A percentile compares a stretch with the other conserved stretches of the same genome.
These are phyloP conservation scores for Tolypocladium tundrense DNA, from an alignment of 2,329 filamentous ascomycete genomes.

Conservation along the genomic window DNA sequence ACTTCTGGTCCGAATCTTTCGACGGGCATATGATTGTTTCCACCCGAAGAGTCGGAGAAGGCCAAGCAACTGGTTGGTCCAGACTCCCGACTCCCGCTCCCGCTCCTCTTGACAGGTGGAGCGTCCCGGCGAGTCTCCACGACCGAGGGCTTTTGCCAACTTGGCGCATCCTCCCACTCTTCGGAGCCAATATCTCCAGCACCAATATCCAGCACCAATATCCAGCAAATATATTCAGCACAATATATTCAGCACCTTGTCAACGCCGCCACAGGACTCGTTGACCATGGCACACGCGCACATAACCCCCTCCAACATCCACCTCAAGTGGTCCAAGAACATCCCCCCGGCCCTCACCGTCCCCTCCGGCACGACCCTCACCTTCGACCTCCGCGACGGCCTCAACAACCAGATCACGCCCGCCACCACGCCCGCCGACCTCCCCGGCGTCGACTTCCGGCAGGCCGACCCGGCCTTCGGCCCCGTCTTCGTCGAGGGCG, in stretches of 20 bases:
- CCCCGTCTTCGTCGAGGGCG: slow-evolving; percentile 36
- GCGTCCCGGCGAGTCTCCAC: not conserved
- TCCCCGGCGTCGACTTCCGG: slow-evolving; percentile 28
- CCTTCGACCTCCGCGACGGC: slow-evolving; percentile 39
- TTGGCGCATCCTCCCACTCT: not conserved
- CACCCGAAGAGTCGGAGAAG: not conserved
- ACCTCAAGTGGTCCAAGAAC: slow-evolving; percentile 38
- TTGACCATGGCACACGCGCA: slow-evolving; percentile 9
- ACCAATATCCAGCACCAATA: too few relatives aligned
- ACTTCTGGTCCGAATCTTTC: not conserved
- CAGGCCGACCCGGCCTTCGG: slow-evolving; percentile 39
- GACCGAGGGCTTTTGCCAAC: not conserved
- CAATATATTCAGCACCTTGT: too few relatives aligned
- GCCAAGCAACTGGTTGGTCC: not conserved
- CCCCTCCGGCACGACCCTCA: slow-evolving; percentile 33
- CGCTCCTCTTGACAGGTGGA: not conserved
- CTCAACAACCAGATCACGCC: slow-evolving; percentile 38
- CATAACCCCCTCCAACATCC: slow-evolving; percentile 18
- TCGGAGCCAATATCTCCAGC: too few relatives aligned
- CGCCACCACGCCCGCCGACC: slow-evolving; percentile 26
- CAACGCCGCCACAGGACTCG: too few relatives aligned
- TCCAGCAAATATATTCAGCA: too few relatives aligned
- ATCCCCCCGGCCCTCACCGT: slow-evolving; percentile 34
- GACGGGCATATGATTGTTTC: not conserved
- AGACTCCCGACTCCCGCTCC: not conserved